A percentile compares a stretch with the other conserved stretches of the same genome.
Evolutionary conservation across 495 filamentous ascomycete genomes (phyloP).

Genomic region (Penicillium odoratum): DNA sequence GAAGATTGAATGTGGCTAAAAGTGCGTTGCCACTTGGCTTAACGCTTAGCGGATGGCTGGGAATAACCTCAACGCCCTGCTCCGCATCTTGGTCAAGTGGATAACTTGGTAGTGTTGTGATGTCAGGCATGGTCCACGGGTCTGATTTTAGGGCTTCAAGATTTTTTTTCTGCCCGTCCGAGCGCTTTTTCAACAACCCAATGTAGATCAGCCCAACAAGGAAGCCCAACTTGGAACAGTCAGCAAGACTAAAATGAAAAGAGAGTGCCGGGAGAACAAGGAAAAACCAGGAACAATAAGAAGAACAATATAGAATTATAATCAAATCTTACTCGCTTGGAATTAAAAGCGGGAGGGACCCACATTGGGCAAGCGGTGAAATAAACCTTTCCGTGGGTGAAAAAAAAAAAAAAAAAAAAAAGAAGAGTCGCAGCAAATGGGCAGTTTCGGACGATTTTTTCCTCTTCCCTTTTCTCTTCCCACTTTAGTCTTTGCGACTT

Average conservation of each 20-base stretch:
- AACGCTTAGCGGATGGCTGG: slow-evolving; percentile 79
- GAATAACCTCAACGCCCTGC: slow-evolving; percentile 49
- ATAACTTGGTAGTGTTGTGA: slow-evolving; percentile 29
- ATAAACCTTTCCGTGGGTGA: background rate
- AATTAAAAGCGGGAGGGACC: background rate
- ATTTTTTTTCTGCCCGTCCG: slow-evolving; percentile 21
- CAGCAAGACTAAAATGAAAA: no score
- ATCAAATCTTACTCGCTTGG: slow-evolving; percentile 16
- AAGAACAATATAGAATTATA: background rate
- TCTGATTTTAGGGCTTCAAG: slow-evolving; percentile 29
- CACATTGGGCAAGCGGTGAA: slow-evolving; percentile 23
- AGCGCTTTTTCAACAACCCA: slow-evolving; percentile 7
- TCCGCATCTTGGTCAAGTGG: slow-evolving; percentile 23
- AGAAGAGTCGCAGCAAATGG: slow-evolving; percentile 36
- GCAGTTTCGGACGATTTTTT: slow-evolving; percentile 29
- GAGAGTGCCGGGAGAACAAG: background rate
- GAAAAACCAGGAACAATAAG: background rate
- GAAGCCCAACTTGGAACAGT: background rate
- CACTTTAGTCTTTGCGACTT: slow-evolving; percentile 39
- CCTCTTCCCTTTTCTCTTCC: slow-evolving; percentile 32
- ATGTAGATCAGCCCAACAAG: background rate
- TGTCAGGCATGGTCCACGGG: slow-evolving; percentile 32
- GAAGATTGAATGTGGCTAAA: slow-evolving; percentile 62
- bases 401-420: slow-evolving; percentile 43
- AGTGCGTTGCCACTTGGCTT: slow-evolving; percentile 89